Evolutionary conservation across 1,139 yeast genomes (phyloP).

Genomic region (Lodderomyces jiufengensis): DNA sequence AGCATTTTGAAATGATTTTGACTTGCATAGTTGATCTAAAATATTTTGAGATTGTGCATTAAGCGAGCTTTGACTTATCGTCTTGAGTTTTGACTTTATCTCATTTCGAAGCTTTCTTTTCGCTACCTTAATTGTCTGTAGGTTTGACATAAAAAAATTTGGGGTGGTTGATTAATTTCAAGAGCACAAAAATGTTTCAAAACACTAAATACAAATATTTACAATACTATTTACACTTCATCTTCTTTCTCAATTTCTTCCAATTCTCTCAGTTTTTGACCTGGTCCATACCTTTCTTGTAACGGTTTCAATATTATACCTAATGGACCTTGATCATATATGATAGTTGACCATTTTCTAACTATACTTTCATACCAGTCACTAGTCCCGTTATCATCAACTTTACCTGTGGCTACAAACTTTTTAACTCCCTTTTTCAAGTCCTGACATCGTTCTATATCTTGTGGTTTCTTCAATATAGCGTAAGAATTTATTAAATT

Average conservation of each 20-base stretch:
- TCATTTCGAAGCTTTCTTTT: constrained; percentile 19
- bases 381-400: neutral
- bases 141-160: too few relatives aligned
- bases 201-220: too few relatives aligned
- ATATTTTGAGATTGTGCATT: constrained; percentile 22
- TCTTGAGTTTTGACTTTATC: constrained; percentile 17
- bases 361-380: constrained; percentile 36
- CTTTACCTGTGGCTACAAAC: neutral
- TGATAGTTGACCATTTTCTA: constrained; percentile 35
- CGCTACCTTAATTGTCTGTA: constrained; percentile 13
- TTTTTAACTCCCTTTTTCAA: constrained; percentile 17
- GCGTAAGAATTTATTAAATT: constrained; percentile 35
- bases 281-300: constrained; percentile 38
- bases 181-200: too few relatives aligned
- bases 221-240: constrained; percentile 2
- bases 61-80: constrained; percentile 15
- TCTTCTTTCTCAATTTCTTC: constrained; percentile 47
- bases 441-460: constrained; percentile 27
- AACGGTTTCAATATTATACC: constrained; percentile 43
- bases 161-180: too few relatives aligned
- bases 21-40: constrained; percentile 23
- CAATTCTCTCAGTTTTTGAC: constrained; percentile 30
- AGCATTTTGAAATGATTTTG: constrained; percentile 42
- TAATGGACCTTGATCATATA: constrained; percentile 41
- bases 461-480: constrained; percentile 21